These are phyloP conservation scores for Lachnellula hyalina DNA, from an alignment of 2,329 filamentous ascomycete species.

Conservation along the genomic window DNA sequence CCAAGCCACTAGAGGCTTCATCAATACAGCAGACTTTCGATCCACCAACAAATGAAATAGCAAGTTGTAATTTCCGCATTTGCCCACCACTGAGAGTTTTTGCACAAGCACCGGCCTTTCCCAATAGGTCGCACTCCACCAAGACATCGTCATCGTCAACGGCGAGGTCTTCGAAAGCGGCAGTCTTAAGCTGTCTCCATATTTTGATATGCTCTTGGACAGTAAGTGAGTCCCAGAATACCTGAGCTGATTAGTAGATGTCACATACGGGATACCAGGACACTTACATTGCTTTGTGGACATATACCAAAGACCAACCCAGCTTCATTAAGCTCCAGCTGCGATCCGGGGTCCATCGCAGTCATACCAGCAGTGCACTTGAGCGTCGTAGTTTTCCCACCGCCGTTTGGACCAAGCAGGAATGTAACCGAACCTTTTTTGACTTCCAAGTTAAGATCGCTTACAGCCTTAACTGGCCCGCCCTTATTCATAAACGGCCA, in stretches of 20 bases:
- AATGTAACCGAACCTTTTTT: constrained; percentile 58
- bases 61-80: constrained; percentile 61
- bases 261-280: neutral
- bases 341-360: constrained; percentile 48
- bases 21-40: constrained; percentile 60
- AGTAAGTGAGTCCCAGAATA: constrained; percentile 59
- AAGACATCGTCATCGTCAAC: constrained; percentile 45
- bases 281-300: constrained; percentile 24
- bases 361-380: constrained; percentile 59
- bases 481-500: constrained; percentile 22
- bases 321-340: constrained; percentile 23
- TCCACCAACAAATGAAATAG: constrained; percentile 63
- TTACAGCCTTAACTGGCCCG: constrained; percentile 51
- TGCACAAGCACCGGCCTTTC: constrained; percentile 50
- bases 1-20: constrained; percentile 58
- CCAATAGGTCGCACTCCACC: constrained; percentile 51
- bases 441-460: constrained; percentile 51
- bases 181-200: constrained; percentile 54
- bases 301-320: constrained; percentile 26
- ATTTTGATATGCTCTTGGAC: constrained; percentile 58
- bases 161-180: constrained; percentile 39
- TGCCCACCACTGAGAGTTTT: constrained; percentile 60
- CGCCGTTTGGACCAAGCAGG: constrained; percentile 59
- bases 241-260: constrained; percentile 32
- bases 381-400: constrained; percentile 61